A percentile compares a stretch with the other conserved stretches of the same genome.
These are phyloP conservation scores for Globisporangium heterothallicum DNA, from an alignment of 352 stramenopile species.

Conservation along the genomic window DNA sequence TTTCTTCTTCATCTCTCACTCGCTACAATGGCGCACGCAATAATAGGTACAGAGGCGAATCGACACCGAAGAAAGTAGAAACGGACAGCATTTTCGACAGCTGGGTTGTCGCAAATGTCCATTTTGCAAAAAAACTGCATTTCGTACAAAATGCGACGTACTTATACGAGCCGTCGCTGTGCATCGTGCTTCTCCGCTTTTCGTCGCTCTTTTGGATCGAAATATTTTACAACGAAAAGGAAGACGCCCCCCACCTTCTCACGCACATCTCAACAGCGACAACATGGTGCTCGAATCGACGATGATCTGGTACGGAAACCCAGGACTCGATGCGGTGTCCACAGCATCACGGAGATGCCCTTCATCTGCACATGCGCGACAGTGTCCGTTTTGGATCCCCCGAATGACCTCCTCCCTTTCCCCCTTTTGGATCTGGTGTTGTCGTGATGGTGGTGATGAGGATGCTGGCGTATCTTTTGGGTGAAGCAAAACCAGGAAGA, in stretches of 20 bases:
- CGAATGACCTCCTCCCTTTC: background rate
- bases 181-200: background rate
- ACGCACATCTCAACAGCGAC: background rate
- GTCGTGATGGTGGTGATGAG: background rate
- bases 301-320: slow-evolving; percentile 85
- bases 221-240: slow-evolving; percentile 11
- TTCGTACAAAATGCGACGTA: too few relatives aligned
- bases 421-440: too few relatives aligned
- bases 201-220: slow-evolving; percentile 5
- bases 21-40: background rate
- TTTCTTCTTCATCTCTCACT: slow-evolving; percentile 1
- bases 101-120: background rate
- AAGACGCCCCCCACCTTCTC: slow-evolving; percentile 1
- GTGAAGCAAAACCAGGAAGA: too few relatives aligned
- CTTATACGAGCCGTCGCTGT: background rate
- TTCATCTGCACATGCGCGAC: too few relatives aligned
- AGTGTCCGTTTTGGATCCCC: too few relatives aligned
- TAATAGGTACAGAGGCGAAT: slow-evolving; percentile 9
- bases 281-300: slow-evolving; percentile 86
- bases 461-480: background rate
- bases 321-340: too few relatives aligned
- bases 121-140: too few relatives aligned
- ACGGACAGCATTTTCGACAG: background rate
- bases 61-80: background rate
- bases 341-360: too few relatives aligned